Conservation (phyloP, 2,329 filamentous ascomycete genomes). For the Hymenoscyphus albidus region DNA sequence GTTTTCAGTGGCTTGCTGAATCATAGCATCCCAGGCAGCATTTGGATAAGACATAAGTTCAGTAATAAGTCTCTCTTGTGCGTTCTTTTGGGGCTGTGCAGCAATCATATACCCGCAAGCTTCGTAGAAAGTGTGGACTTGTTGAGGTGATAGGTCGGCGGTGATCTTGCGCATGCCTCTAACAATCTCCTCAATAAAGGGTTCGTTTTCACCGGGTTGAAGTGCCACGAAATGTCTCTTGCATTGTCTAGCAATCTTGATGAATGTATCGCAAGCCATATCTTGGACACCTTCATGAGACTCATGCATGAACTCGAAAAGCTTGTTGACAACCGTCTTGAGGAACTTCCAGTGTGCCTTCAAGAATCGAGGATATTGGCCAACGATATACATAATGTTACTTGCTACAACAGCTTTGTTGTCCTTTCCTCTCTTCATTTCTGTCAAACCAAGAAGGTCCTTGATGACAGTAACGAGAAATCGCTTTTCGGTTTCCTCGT, state of each 20-base stretch:
- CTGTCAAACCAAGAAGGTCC: slow-evolving; percentile 90
- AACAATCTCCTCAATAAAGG: slow-evolving; percentile 98
- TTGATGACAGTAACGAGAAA: slow-evolving; percentile 99
- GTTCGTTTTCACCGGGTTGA: slow-evolving; percentile 89
- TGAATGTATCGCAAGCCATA: slow-evolving; percentile 99
- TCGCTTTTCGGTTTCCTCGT: slow-evolving; percentile 97
- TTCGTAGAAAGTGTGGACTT: slow-evolving; percentile 98
- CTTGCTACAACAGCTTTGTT: slow-evolving; percentile 99
- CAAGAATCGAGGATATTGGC: slow-evolving; percentile 94
- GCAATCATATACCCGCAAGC: slow-evolving; percentile 99
- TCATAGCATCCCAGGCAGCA: slow-evolving; percentile 91
- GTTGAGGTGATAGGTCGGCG: slow-evolving; percentile 88
- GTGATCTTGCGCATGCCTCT: slow-evolving; percentile 95
- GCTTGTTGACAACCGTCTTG: slow-evolving; percentile 98
- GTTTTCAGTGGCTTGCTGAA: slow-evolving; percentile 78
- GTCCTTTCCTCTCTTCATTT: slow-evolving; percentile 99
- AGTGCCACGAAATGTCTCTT: slow-evolving; percentile 94
- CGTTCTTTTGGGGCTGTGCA: slow-evolving; percentile 89
- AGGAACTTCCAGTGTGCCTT: slow-evolving; percentile 99
- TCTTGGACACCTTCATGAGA: slow-evolving; percentile 99
- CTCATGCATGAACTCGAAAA: slow-evolving; percentile 99
- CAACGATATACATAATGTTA: slow-evolving; percentile 99
- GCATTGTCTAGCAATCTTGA: slow-evolving; percentile 98
- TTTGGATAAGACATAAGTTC: slow-evolving; percentile 95
- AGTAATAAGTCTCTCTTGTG: slow-evolving; percentile 85